These are phyloP conservation scores for Coemansia sp. DNA, from an alignment of 192 early-diverging fungal genomes.

Conservation along the genomic window DNA sequence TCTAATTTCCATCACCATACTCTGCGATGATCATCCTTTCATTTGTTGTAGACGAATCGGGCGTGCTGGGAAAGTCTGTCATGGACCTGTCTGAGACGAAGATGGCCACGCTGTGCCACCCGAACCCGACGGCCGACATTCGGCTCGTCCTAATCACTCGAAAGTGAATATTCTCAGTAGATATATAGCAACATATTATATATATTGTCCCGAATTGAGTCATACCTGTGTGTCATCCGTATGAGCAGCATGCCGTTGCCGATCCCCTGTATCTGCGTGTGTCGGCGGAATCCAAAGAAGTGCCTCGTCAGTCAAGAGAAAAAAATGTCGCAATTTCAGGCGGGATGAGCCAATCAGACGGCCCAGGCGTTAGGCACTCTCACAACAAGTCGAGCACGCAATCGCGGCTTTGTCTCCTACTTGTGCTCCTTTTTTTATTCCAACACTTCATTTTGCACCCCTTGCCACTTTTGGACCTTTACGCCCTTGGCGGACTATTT, in stretches of 20 bases:
- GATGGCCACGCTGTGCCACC: constrained; percentile 42
- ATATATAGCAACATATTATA: background rate
- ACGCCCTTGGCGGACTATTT: constrained; percentile 1
- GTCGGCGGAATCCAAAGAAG: background rate
- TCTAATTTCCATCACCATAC: background rate
- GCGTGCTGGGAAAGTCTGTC: constrained; percentile 46
- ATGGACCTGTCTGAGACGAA: constrained; percentile 39
- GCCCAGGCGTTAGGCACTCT: background rate
- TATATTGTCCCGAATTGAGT: background rate
- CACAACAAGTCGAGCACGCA: background rate
- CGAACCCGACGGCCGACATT: constrained; percentile 36
- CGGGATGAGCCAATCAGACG: constrained; percentile 8
- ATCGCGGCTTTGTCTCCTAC: background rate
- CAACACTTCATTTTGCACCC: background rate
- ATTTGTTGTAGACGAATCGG: constrained; percentile 37
- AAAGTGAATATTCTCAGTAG: constrained; percentile 25
- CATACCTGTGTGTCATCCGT: background rate
- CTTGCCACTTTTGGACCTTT: background rate
- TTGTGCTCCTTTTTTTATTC: background rate
- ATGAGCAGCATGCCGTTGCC: background rate
- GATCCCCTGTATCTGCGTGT: background rate
- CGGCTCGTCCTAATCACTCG: constrained; percentile 47
- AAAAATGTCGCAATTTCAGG: constrained; percentile 12
- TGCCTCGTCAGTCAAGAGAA: background rate
- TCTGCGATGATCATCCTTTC: background rate